Conservation (phyloP, 1,284 basidiomycete genomes). For the Cystobasidium sp. region DNA sequence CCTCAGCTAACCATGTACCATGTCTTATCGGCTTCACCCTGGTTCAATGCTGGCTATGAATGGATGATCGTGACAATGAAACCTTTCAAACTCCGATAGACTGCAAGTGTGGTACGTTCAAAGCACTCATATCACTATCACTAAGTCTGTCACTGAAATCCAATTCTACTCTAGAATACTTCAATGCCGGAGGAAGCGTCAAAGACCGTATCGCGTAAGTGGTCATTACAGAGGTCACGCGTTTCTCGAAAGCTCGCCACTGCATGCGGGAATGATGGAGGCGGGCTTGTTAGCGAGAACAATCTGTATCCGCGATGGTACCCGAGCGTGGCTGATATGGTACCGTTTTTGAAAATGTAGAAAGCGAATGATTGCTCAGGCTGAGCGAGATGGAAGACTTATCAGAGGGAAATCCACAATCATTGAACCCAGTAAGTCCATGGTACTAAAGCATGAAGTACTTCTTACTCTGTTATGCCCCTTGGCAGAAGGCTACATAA, state of each 20-base stretch:
- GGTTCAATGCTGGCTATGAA: not conserved
- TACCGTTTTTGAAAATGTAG: constrained; percentile 35
- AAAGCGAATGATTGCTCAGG: constrained; percentile 93
- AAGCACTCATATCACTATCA: not conserved
- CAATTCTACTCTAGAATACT: constrained; percentile 75
- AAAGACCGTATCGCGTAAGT: constrained; percentile 84
- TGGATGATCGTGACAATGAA: not conserved
- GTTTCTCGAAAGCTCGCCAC: not conserved
- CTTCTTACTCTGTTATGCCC: not conserved
- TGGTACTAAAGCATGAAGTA: not conserved
- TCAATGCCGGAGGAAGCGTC: constrained; percentile 88
- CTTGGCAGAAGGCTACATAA: not conserved
- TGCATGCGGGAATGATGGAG: not conserved
- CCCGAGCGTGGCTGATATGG: too few species aligned
- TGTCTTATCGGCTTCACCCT: not conserved
- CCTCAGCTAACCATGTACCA: not conserved
- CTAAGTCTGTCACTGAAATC: constrained; percentile 62
- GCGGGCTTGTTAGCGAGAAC: not conserved
- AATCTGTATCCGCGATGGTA: too few species aligned
- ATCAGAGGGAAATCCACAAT: constrained; percentile 87
- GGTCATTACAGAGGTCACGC: not conserved
- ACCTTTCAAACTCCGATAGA: constrained; percentile 18
- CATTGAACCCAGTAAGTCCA: constrained; percentile 71
- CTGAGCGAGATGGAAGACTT: constrained; percentile 83
- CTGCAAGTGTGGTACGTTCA: constrained; percentile 37